Evolutionary conservation across 441 rosid genomes (phyloP), one percentile per base, ranked within the genome.

Genomic region (Erodium moschatum): DNA sequence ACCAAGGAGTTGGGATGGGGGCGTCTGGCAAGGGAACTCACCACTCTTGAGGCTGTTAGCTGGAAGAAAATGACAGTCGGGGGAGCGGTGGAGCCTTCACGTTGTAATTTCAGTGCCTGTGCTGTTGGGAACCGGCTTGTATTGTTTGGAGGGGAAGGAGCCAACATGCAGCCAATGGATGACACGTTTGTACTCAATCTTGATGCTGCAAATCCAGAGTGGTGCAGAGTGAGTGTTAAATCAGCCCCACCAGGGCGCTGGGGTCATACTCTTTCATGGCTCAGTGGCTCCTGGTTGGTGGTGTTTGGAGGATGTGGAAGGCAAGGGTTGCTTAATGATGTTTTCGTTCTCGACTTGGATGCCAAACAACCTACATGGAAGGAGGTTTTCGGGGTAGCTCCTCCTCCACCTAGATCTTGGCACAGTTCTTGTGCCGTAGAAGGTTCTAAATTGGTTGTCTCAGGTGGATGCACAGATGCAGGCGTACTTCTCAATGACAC

Each of bases 221-320:
- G 97, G 98, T 84, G 88, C 72, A 89, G 86, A 40, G 91, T 92
- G 73, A 85, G 84, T 62, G 98, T 93, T 67, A 88, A 96, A 80
- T 93, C 97, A 64, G 92, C 98, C 54, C 98, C 98, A 38, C 98
- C 97, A 13, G 96, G 96, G 67, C 89, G 96, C 20, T 93, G 98
- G 98, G 97, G 98, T 63, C 98, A 93, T 71, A 89, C 98, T 0
- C 90, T 91, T 6, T 85, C 97, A 20, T 91, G 97, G 73, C 90
- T 93, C 42, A 87, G 89, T 54, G 97, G 97, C 6, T 93, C 97
- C 69, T 78, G 82, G 78, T 78, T 91, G 79, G 98, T 91, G 70
- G 96, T 91, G 16, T 93, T 93, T 76, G 98, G 97, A 44, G 98
- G 98, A 38, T 93, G 96, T 70, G 98, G 98, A 42, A 86, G 82